phyloP scores from a whole-genome alignment of 2,329 filamentous ascomycete species.

The Sarocladium kiliense region DNA sequence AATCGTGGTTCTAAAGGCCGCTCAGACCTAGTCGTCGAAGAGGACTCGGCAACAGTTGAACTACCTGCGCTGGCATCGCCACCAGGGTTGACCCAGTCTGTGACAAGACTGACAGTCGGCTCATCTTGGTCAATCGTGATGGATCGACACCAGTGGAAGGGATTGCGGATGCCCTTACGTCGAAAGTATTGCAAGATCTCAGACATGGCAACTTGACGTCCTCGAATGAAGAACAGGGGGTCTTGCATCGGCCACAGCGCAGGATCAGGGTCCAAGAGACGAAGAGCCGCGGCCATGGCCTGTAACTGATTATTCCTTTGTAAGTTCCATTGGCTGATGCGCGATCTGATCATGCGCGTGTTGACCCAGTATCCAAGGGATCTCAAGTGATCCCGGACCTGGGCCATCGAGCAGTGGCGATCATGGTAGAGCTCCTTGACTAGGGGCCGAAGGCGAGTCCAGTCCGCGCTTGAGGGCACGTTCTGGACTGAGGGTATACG shows the following conservation, averaged over 20 bases:
- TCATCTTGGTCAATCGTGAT: background rate
- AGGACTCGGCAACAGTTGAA: background rate
- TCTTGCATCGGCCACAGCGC: conserved; percentile 1
- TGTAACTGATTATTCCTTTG: conserved; percentile 5
- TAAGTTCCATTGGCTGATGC: conserved; percentile 7
- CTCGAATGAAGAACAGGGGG: conserved; percentile 3
- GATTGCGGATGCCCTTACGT: background rate
- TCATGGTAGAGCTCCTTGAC: conserved; percentile 8
- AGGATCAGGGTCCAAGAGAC: conserved; percentile 6
- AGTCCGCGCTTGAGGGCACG: background rate
- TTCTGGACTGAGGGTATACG: background rate
- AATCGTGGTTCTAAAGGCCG: no score
- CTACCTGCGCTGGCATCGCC: background rate
- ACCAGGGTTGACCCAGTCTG: background rate
- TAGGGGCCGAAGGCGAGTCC: background rate
- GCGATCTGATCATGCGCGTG: conserved; percentile 6
- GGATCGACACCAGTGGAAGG: background rate
- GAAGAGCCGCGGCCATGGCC: conserved; percentile 7
- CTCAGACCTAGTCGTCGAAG: no score
- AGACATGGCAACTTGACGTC: background rate
- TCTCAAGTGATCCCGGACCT: background rate
- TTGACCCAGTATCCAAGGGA: conserved; percentile 9
- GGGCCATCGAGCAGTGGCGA: background rate
- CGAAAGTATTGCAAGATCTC: background rate
- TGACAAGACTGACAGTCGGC: background rate